Base-by-base conservation (phyloP, 2,329 filamentous ascomycete genomes). In the Alternaria sp. region DNA sequence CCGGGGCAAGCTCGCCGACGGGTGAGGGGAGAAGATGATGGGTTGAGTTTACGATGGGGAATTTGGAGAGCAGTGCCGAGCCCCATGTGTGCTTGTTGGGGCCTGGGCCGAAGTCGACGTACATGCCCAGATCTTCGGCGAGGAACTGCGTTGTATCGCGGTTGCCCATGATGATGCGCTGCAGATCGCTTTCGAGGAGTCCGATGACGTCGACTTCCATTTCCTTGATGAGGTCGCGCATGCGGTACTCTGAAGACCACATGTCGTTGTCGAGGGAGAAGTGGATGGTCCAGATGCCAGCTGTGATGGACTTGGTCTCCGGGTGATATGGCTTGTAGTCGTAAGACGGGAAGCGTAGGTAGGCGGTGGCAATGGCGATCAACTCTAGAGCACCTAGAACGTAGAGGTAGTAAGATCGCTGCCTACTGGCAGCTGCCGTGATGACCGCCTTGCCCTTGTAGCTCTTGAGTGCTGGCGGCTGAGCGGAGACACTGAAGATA, bases 51-150 rank as follows among this genome's bases (percentile, higher is more conserved):
- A 99, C 81, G 73, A 99, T 99, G 4, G 96, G 96, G 84, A 98
- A 99, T 77, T 98, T 98, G 72, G 93, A 97, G 5, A 99, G 86
- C 47, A 99, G 85, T 21, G 94, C 96, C 10, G 91, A 89, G 55
- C 96, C 96, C 96, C 96, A 99, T 0, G 96, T 99, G 83, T 99
- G 96, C 83, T 98, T 99, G 86, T 99, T 97, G 7, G 96, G 96
- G 2, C 96, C 96, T 28, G 96, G 96, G 59, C 96, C 96, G 75
- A 93, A 97, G 83, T 99, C 96, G 53, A 96, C 94, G 76, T 97
- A 99, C 96, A 99, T 99, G 72, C 96, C 96, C 11, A 99, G 87
- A 70, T 99, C 94, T 79, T 98, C 95, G 19, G 96, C 94, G 9
- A 99, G 87, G 81, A 93, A 96, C 78, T 98, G 96, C 1, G 96